A percentile compares a stretch with the other conserved stretches of the same genome.
Conservation (phyloP, 2,329 filamentous ascomycete species). For the Ophiostoma sp. region DNA sequence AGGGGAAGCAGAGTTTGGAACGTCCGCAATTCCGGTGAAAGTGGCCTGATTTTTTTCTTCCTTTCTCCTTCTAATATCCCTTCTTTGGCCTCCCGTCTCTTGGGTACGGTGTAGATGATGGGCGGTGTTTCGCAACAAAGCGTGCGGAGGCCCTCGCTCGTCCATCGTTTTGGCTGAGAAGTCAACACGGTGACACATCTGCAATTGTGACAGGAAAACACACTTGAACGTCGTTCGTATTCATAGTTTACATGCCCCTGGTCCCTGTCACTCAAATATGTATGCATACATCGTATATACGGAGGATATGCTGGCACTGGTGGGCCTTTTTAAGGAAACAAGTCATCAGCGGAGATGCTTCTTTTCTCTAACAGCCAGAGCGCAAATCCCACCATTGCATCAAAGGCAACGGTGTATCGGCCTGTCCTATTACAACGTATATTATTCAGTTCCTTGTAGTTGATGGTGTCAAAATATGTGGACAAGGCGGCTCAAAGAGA, state of each 20-base stretch:
- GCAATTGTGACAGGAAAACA: neutral
- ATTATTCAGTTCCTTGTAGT: neutral
- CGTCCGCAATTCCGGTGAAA: neutral
- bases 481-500: neutral
- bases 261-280: neutral
- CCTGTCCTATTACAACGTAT: neutral
- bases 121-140: neutral
- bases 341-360: neutral
- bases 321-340: neutral
- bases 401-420: neutral
- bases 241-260: neutral
- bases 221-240: neutral
- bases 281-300: neutral
- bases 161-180: neutral
- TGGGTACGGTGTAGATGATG: neutral
- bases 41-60: constrained; percentile 19
- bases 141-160: neutral
- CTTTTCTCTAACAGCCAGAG: neutral
- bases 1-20: neutral
- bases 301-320: neutral
- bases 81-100: too few relatives aligned
- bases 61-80: neutral
- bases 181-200: too few relatives aligned
- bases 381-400: neutral
- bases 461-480: neutral